phyloP scores from a whole-genome alignment of 208 protist genomes.

The Blastocrithidia nonstop region DNA sequence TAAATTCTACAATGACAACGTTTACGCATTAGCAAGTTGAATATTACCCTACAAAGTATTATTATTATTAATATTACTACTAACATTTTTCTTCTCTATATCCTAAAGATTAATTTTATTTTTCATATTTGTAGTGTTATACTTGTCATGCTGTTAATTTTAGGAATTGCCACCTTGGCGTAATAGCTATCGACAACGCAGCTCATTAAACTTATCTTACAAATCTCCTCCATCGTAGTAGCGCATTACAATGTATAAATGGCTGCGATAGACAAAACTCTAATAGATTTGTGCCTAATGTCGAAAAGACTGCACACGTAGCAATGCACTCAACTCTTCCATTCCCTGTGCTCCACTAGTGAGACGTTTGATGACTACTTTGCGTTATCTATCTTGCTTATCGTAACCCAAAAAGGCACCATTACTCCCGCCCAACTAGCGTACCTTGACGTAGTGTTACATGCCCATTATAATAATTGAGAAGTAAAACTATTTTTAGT shows the following conservation, averaged over 20 bases:
- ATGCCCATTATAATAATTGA: slow-evolving; percentile 35
- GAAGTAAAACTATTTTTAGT: not conserved
- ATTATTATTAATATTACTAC: too few species aligned
- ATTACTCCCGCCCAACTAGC: slow-evolving; percentile 62
- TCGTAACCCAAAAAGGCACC: slow-evolving; percentile 53
- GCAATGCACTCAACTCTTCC: slow-evolving; percentile 60
- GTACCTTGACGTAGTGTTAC: slow-evolving; percentile 69
- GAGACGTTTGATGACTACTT: slow-evolving; percentile 73
- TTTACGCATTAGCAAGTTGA: slow-evolving; percentile 26
- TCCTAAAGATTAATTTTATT: slow-evolving; percentile 71
- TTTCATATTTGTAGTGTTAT: slow-evolving; percentile 44
- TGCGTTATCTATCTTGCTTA: slow-evolving; percentile 26
- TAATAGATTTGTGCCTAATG: slow-evolving; percentile 69
- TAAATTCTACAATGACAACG: slow-evolving; percentile 50
- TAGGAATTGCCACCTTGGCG: too few species aligned
- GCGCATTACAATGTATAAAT: slow-evolving; percentile 66
- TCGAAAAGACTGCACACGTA: slow-evolving; percentile 61
- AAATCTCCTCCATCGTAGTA: slow-evolving; percentile 79
- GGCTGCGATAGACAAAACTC: slow-evolving; percentile 44
- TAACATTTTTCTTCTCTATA: too few species aligned
- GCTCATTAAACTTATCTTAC: slow-evolving; percentile 30
- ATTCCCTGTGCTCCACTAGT: slow-evolving; percentile 37
- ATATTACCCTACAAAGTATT: too few species aligned
- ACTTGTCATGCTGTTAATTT: slow-evolving; percentile 50
- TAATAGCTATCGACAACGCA: too few species aligned